Conservation (phyloP, 2,329 filamentous ascomycete species). For the Phialocephala subalpina region DNA sequence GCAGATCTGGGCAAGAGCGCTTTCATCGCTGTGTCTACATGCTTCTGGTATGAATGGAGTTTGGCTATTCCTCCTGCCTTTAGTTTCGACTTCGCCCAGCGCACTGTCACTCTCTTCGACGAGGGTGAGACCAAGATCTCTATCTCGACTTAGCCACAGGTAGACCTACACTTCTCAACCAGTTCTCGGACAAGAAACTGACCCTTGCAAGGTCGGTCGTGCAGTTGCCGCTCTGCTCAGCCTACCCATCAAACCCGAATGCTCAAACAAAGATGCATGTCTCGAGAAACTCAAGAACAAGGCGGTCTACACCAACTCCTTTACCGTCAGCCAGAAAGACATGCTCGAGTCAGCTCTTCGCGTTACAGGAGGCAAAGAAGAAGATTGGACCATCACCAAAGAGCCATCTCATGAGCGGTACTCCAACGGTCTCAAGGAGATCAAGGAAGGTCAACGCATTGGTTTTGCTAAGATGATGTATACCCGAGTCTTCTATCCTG, state of each 20-base stretch:
- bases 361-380: slow-evolving; percentile 22
- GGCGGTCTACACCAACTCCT: slow-evolving; percentile 52
- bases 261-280: slow-evolving; percentile 32
- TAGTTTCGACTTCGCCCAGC: slow-evolving; percentile 58
- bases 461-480: slow-evolving; percentile 28
- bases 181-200: neutral
- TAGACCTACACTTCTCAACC: slow-evolving; percentile 43
- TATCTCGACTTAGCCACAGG: slow-evolving; percentile 57
- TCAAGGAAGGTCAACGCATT: slow-evolving; percentile 25
- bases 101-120: slow-evolving; percentile 56
- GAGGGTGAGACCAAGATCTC: slow-evolving; percentile 56
- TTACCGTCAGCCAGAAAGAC: slow-evolving; percentile 56
- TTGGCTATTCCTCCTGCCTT: slow-evolving; percentile 48
- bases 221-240: neutral
- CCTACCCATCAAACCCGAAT: neutral
- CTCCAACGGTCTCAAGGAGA: slow-evolving; percentile 18
- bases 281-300: slow-evolving; percentile 52
- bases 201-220: neutral
- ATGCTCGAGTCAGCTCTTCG: slow-evolving; percentile 49
- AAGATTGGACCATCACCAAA: slow-evolving; percentile 29
- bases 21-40: slow-evolving; percentile 51
- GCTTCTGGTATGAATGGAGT: slow-evolving; percentile 64
- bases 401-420: slow-evolving; percentile 22
- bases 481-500: slow-evolving; percentile 29
- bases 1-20: slow-evolving; percentile 46